Conservation (phyloP, 116 monocot species). For the Thalassia testudinum region DNA sequence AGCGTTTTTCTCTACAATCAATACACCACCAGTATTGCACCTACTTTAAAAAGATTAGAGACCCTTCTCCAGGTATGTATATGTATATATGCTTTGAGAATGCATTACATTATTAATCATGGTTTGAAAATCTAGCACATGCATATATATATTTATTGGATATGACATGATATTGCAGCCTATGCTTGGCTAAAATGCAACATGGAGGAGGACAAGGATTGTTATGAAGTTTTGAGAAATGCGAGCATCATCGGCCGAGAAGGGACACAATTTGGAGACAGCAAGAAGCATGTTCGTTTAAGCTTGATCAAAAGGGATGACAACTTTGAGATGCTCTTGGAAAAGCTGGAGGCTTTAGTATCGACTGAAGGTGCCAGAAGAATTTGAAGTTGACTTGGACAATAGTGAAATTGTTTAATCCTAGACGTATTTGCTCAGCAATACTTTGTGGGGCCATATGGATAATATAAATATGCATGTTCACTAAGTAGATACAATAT, state of each 20-base stretch:
- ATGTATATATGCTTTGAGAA: too few relatives aligned
- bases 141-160: background rate
- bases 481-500: too few relatives aligned
- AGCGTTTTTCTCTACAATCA: slow-evolving; percentile 52
- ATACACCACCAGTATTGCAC: slow-evolving; percentile 39
- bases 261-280: slow-evolving; percentile 24
- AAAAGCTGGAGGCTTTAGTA: too few relatives aligned
- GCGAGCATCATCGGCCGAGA: slow-evolving; percentile 29
- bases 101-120: background rate
- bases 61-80: slow-evolving; percentile 54
- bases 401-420: too few relatives aligned
- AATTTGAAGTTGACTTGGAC: too few relatives aligned
- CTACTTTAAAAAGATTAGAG: slow-evolving; percentile 40
- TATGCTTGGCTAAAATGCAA: slow-evolving; percentile 85
- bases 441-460: too few relatives aligned
- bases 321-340: slow-evolving; percentile 14
- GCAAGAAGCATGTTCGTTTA: slow-evolving; percentile 28
- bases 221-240: slow-evolving; percentile 22
- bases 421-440: too few relatives aligned
- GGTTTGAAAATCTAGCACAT: background rate
- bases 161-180: slow-evolving; percentile 18
- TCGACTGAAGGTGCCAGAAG: too few relatives aligned
- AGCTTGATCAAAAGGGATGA: slow-evolving; percentile 56
- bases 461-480: too few relatives aligned
- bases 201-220: slow-evolving; percentile 50